Conservation (phyloP, 176 grass and related monocot genomes). For the Aegilops sharonensis region DNA sequence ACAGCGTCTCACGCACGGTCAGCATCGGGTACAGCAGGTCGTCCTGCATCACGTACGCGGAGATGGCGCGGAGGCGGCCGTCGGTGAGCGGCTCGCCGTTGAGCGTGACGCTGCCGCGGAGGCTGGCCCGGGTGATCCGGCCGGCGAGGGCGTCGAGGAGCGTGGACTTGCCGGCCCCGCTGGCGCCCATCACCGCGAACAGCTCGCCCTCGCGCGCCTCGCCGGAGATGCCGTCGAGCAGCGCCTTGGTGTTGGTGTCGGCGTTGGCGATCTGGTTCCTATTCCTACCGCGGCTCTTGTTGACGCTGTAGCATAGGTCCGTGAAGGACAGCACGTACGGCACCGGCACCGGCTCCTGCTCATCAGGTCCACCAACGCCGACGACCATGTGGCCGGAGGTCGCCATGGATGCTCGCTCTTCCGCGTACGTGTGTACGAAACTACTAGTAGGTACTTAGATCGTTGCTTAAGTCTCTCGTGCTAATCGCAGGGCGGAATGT, state of each 20-base stretch:
- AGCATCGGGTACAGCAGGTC: slow-evolving; percentile 89
- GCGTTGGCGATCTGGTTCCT: slow-evolving; percentile 18
- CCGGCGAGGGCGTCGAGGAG: slow-evolving; percentile 64
- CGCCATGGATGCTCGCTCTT: too few species aligned
- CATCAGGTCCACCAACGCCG: not conserved
- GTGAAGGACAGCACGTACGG: slow-evolving; percentile 60
- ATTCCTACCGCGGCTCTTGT: slow-evolving; percentile 22
- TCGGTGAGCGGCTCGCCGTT: not conserved
- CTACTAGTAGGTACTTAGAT: too few species aligned
- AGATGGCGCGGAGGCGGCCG: slow-evolving; percentile 52
- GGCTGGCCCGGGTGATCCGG: slow-evolving; percentile 53
- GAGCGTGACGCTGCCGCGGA: slow-evolving; percentile 53
- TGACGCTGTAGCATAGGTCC: slow-evolving; percentile 68
- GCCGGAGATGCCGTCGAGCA: slow-evolving; percentile 63
- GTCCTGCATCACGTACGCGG: slow-evolving; percentile 86
- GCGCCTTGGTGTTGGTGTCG: slow-evolving; percentile 37
- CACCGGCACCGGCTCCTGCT: not conserved
- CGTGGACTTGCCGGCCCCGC: slow-evolving; percentile 68
- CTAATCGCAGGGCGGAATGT: too few species aligned
- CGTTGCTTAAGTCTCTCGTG: too few species aligned
- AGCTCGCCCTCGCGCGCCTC: slow-evolving; percentile 64
- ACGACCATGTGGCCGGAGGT: not conserved
- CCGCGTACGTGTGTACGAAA: too few species aligned
- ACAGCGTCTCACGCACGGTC: too few species aligned
- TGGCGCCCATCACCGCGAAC: slow-evolving; percentile 73